These are phyloP conservation scores for Stentor roeselii DNA, from an alignment of 73 alveolate genomes.

Conservation along the genomic window DNA sequence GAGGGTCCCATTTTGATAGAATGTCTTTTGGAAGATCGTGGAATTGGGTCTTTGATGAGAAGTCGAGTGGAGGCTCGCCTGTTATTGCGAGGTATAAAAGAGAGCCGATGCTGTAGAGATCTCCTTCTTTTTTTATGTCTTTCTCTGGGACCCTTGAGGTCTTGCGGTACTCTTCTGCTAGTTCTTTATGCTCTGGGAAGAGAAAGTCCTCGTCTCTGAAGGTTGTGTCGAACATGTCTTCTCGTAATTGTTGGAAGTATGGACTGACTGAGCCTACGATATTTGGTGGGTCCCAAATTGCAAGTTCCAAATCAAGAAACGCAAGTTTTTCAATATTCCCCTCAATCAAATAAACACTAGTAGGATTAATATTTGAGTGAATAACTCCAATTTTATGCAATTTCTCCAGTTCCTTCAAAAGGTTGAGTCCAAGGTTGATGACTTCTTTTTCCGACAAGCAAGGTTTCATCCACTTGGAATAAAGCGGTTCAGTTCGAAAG, in stretches of 20 bases:
- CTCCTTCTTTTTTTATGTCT: neutral
- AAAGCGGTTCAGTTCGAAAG: neutral
- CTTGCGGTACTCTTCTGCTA: slow-evolving; percentile 1
- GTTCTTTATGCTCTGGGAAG: slow-evolving; percentile 31
- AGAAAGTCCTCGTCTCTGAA: slow-evolving; percentile 19
- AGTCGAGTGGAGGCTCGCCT: slow-evolving; percentile 10
- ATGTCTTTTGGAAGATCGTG: neutral
- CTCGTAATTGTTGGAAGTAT: slow-evolving; percentile 21
- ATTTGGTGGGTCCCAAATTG: slow-evolving; percentile 26
- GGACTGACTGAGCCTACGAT: slow-evolving; percentile 19
- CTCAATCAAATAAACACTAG: slow-evolving; percentile 6
- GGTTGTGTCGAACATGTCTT: slow-evolving; percentile 25
- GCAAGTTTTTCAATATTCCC: slow-evolving; percentile 12
- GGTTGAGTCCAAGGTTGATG: neutral
- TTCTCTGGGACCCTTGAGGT: slow-evolving; percentile 23
- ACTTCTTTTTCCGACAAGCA: neutral
- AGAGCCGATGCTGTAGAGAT: slow-evolving; percentile 16
- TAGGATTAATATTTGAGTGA: slow-evolving; percentile 18
- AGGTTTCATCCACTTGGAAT: neutral
- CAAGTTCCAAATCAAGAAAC: slow-evolving; percentile 17
- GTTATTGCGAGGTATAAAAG: slow-evolving; percentile 3
- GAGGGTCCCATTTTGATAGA: neutral
- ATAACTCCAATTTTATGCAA: slow-evolving; percentile 5
- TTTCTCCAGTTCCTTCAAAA: neutral
- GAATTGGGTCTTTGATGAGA: neutral